Evolutionary conservation across 179 eudicot genomes (phyloP).

Genomic region (Amaranthus tricolor): DNA sequence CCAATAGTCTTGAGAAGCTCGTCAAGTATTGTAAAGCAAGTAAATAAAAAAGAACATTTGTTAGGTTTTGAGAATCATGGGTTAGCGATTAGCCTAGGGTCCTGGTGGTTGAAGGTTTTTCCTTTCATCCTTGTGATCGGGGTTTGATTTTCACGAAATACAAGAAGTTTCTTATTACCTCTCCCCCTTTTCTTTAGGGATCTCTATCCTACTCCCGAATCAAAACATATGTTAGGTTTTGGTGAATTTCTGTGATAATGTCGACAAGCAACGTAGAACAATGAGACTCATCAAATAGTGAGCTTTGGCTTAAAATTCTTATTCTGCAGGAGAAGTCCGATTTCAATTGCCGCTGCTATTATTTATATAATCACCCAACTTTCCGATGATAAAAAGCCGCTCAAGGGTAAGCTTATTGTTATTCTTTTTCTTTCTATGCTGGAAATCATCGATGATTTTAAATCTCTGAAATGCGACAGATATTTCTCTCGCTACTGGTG

Average conservation of each 20-base stretch:
- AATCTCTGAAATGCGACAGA: slow-evolving; percentile 21
- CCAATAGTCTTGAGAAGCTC: not conserved
- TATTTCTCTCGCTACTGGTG: slow-evolving; percentile 36
- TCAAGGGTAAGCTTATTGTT: slow-evolving; percentile 14
- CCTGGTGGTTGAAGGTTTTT: no score
- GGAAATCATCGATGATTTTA: not conserved
- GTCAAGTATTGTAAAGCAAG: no score
- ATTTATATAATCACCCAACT: slow-evolving; percentile 48
- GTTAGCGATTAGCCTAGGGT: no score
- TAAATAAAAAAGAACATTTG: no score
- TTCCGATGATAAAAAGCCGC: slow-evolving; percentile 46
- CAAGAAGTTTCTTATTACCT: no score
- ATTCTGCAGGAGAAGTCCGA: slow-evolving; percentile 46
- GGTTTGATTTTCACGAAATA: no score
- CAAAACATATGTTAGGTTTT: not conserved
- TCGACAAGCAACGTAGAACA: not conserved
- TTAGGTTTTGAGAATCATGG: no score
- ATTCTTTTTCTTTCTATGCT: not conserved
- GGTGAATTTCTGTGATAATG: not conserved
- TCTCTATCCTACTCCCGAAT: no score
- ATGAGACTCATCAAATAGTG: not conserved
- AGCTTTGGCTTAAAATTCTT: slow-evolving; percentile 7
- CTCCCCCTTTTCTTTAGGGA: no score
- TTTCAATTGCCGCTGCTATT: slow-evolving; percentile 53
- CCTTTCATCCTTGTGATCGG: no score